Evolutionary conservation across 495 filamentous ascomycete genomes (phyloP).

Genomic region (Alectoria sarmentosa): DNA sequence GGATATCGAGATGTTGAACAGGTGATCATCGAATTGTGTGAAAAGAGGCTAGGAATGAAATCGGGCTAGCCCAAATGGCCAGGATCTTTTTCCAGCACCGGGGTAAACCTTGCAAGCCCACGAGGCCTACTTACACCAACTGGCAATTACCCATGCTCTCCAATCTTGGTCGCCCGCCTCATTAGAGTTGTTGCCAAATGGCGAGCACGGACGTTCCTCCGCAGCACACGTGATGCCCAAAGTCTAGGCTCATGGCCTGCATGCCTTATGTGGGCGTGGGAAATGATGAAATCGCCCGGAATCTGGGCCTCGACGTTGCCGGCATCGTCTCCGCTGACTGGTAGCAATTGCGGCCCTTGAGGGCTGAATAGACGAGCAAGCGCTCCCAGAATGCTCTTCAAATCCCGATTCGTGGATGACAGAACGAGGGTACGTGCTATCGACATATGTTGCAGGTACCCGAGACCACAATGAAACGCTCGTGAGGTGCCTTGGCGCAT

Average conservation of each 20-base stretch:
- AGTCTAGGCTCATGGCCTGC: background rate
- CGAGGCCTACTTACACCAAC: background rate
- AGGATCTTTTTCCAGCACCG: background rate
- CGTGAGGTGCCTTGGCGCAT: conserved; percentile 63
- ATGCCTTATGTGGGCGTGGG: background rate
- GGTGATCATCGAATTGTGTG: background rate
- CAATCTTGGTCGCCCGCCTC: background rate
- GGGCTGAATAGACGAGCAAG: background rate
- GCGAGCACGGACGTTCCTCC: background rate
- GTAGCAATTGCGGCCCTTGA: background rate
- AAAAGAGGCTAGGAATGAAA: background rate
- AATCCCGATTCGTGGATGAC: background rate
- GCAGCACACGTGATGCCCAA: background rate
- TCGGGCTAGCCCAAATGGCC: background rate
- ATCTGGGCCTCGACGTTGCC: background rate
- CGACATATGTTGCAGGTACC: conserved; percentile 58
- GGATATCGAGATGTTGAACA: background rate
- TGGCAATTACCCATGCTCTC: background rate
- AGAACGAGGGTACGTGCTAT: background rate
- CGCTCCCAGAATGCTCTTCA: background rate
- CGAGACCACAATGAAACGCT: conserved; percentile 63
- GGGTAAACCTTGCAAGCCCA: background rate
- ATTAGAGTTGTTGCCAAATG: background rate
- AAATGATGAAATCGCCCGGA: background rate
- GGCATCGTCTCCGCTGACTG: background rate